Base-by-base conservation (phyloP, 306 rosid genomes). In the Hylodesmum podocarpum region DNA sequence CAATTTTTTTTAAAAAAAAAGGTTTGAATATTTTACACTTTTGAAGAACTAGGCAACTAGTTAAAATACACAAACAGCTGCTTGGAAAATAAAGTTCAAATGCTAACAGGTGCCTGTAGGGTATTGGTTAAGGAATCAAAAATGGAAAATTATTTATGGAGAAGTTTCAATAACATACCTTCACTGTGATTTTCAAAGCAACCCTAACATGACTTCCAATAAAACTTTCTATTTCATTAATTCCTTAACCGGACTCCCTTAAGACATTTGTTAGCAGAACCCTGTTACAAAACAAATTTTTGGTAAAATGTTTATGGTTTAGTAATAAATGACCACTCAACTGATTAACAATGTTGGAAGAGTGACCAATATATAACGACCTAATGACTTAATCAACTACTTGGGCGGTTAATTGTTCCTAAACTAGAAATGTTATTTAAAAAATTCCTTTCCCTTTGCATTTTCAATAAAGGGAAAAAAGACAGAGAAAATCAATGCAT, bases 31-130 rank as follows among this genome's bases (percentile, higher is more conserved):
- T 58, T 27, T 58, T 61, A 29, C 15, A 61, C 29, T 12, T 57
- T 28, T 29, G 73, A 75, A 73, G 73, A 83, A 37, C 63, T 40
- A 16, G 59, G 68, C 68, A 83, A 37, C 63, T 40, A 16, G 59
- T 43, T 72, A 69, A 51, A 46, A 72, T 54, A 50, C 46, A 76
- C 44, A 49, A 70, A 65, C 61, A 61, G 50, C 74, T 41, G 78
- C 53, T 40, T 16, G 31, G 16, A 78, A 65, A 64, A 46, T 61
- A 18, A 47, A 59, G 13, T 24, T 77, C 3, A 54, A 22, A 53
- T 53, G 29, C 61, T 24, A 24, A 3, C 15, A 53, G 22, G 31
- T 53, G 14, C n/a, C 25, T 2, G 9, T 53, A 4, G 15, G 3
- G 15, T 22, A 54, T 54, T 24, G 16, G 34, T 54, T 54, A 54